Evolutionary conservation across 2,329 filamentous ascomycete genomes (phyloP), one percentile per base, ranked within the genome.

Genomic region (Epichloe aotearoae): DNA sequence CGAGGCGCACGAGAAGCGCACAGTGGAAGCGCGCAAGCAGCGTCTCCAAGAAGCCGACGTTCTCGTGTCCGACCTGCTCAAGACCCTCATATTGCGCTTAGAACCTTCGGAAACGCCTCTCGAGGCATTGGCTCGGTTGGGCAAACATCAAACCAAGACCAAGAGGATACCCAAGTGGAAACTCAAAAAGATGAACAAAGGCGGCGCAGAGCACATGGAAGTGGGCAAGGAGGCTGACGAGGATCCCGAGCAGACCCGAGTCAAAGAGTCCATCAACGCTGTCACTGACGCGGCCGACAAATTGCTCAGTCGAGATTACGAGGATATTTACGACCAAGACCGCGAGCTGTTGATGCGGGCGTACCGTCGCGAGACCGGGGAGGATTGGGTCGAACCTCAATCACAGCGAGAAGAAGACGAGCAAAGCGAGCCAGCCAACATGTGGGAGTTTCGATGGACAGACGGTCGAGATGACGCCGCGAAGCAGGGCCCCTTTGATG

Each of bases 401-500:
- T 62, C 64, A 44, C 59, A 62, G 45, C 59, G 50, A 23, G 52
- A 56, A 46, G 53, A 57, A 12, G 51, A 54, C 20, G 23, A 44
- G 20, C n/a, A 55, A 50, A 52, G 59, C 54, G 53, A 56, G 41
- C 37, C 52, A 41, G 49, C 53, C 38, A 57, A 55, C 17, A 62
- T 59, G 58, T 98, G 91, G 90, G 87, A 97, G 66, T 98, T 88
- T 65, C 79, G 88, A 52, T 98, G 93, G 93, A 83, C 82, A 39
- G 89, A 95, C 64, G 88, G 87, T 17, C 77, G 89, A 40, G 91
- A 95, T 61, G 85, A 80, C 30, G 87, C 79, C 11, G 77, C 80
- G 46, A 77, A 79, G 52, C 88, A 98, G 66, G 93, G 93, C 0
- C 91, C 93, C 0, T 98, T 89, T 65, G 88, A 96, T 62, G 79